phyloP scores from a whole-genome alignment of 2,329 filamentous ascomycete species.

The Ophiostoma montium region DNA sequence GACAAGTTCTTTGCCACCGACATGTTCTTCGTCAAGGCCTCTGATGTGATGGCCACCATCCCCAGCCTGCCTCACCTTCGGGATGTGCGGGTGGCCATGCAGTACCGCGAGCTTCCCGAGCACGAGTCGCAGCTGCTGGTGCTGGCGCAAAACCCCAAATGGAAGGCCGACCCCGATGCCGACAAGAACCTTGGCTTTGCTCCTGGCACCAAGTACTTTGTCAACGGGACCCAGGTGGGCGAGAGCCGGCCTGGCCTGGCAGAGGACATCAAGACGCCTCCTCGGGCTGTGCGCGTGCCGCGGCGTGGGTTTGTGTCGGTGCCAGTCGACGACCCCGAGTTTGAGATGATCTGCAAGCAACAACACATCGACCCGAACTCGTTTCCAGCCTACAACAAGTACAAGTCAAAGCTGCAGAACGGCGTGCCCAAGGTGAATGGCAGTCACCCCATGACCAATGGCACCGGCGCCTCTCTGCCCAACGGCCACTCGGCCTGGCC shows the following conservation, averaged over 20 bases:
- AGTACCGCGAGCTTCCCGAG: slow-evolving; percentile 45
- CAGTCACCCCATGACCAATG: neutral
- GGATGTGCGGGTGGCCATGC: slow-evolving; percentile 38
- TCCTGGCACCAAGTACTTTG: slow-evolving; percentile 42
- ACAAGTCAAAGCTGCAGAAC: slow-evolving; percentile 28
- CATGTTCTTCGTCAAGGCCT: slow-evolving; percentile 54
- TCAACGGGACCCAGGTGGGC: slow-evolving; percentile 38
- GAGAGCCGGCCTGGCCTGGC: slow-evolving; percentile 35
- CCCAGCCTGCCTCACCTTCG: slow-evolving; percentile 44
- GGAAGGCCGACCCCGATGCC: slow-evolving; percentile 43
- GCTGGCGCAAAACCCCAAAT: slow-evolving; percentile 35
- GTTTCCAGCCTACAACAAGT: slow-evolving; percentile 31
- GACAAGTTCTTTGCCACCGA: slow-evolving; percentile 42
- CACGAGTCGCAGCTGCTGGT: slow-evolving; percentile 29
- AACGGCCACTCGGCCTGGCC: neutral
- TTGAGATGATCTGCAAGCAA: slow-evolving; percentile 37
- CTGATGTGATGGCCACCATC: slow-evolving; percentile 46
- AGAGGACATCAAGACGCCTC: slow-evolving; percentile 37
- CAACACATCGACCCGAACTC: slow-evolving; percentile 36
- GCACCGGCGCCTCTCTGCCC: neutral
- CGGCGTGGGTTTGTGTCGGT: slow-evolving; percentile 40
- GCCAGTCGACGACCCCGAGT: slow-evolving; percentile 42
- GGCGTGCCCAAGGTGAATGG: slow-evolving; percentile 19
- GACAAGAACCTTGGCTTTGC: slow-evolving; percentile 38
- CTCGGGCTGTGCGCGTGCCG: slow-evolving; percentile 40